phyloP scores from a whole-genome alignment of 768 basidiomycete species.

The Rhodotorula paludigena region DNA sequence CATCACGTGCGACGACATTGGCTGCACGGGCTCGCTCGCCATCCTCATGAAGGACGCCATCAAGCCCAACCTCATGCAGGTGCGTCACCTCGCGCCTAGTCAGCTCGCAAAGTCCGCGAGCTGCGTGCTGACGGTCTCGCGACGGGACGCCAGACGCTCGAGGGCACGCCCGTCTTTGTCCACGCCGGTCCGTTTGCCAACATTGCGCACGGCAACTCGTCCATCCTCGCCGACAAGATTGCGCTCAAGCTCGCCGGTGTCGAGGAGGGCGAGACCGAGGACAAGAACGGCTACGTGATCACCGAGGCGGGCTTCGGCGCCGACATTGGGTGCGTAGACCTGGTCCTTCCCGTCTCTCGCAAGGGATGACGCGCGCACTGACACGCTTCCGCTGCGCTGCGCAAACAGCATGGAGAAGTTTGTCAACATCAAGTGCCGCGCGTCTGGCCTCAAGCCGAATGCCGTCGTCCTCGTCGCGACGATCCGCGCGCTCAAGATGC shows the following conservation, averaged over 20 bases:
- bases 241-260: slow-evolving; percentile 95
- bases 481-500: slow-evolving; percentile 97
- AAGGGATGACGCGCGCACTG: background rate
- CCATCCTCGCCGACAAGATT: slow-evolving; percentile 93
- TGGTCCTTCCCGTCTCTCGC: background rate
- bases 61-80: slow-evolving; percentile 99
- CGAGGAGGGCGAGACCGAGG: slow-evolving; percentile 77
- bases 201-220: slow-evolving; percentile 95
- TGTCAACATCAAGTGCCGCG: slow-evolving; percentile 98
- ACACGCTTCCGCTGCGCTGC: background rate
- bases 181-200: slow-evolving; percentile 99
- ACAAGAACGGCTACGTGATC: slow-evolving; percentile 85
- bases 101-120: too few species aligned
- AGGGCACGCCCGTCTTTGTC: slow-evolving; percentile 97
- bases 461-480: slow-evolving; percentile 95
- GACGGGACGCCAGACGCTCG: too few species aligned
- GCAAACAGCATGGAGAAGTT: slow-evolving; percentile 81
- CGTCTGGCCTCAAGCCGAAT: slow-evolving; percentile 86
- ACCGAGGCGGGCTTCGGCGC: slow-evolving; percentile 99
- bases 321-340: slow-evolving; percentile 66
- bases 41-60: slow-evolving; percentile 98
- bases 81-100: too few species aligned
- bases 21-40: slow-evolving; percentile 87
- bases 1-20: slow-evolving; percentile 92
- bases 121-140: too few species aligned